Conservation (phyloP, 345 rosid species). For the Moricandia moricandioides region DNA sequence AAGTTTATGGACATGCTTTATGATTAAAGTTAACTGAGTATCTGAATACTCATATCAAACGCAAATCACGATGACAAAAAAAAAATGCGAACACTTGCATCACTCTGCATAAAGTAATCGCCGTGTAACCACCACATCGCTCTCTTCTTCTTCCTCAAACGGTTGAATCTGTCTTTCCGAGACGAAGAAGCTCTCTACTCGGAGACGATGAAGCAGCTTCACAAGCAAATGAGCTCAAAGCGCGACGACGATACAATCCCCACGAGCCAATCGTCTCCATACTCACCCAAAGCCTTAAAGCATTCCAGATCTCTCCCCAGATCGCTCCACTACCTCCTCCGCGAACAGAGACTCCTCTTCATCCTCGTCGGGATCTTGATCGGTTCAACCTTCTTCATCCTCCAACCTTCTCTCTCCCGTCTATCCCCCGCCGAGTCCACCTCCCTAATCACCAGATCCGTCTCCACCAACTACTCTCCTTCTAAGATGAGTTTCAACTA, state of each 20-base stretch:
- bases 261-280: constrained; percentile 43
- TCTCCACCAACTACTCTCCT: constrained; percentile 32
- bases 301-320: constrained; percentile 81
- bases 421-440: constrained; percentile 50
- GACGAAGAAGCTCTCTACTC: constrained; percentile 3
- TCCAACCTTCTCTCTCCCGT: constrained; percentile 84
- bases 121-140: constrained; percentile 19
- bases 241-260: constrained; percentile 69
- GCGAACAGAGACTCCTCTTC: constrained; percentile 86
- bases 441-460: constrained; percentile 38
- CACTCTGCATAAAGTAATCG: constrained; percentile 15
- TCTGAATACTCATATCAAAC: too few relatives aligned
- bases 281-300: constrained; percentile 67
- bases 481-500: constrained; percentile 20
- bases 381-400: constrained; percentile 91
- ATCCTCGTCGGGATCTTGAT: constrained; percentile 88
- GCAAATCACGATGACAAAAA: not conserved
- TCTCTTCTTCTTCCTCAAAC: not conserved
- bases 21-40: too few relatives aligned
- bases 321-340: constrained; percentile 81
- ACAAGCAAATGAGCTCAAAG: constrained; percentile 69
- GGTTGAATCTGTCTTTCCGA: constrained; percentile 29
- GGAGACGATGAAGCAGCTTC: constrained; percentile 70
- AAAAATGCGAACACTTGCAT: not conserved
- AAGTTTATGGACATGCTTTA: too few relatives aligned